These are phyloP conservation scores for Taiwanofungus camphoratus DNA, from an alignment of 1,284 basidiomycete species.

Conservation along the genomic window DNA sequence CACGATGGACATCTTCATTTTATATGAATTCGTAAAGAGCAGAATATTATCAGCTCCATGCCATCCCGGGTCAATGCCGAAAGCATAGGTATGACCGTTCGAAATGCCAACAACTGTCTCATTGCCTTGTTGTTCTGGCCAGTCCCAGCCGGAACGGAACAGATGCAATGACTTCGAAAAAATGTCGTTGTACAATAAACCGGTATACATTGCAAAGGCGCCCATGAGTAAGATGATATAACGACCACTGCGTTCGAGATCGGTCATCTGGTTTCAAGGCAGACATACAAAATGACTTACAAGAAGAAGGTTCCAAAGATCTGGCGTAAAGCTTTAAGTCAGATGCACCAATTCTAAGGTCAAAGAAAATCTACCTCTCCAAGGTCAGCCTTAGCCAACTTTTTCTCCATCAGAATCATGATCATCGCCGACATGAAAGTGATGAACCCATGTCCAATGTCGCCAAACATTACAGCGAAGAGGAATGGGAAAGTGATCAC, in stretches of 20 bases:
- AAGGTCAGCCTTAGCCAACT: constrained; percentile 70
- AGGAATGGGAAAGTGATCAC: constrained; percentile 97
- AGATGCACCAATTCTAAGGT: constrained; percentile 14
- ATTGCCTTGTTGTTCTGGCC: constrained; percentile 46
- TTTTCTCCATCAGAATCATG: constrained; percentile 86
- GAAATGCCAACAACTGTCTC: constrained; percentile 46
- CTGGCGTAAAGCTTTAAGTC: constrained; percentile 36
- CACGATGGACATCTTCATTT: constrained; percentile 99
- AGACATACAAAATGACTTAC: constrained; percentile 40
- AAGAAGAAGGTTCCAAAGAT: constrained; percentile 92
- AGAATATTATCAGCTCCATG: constrained; percentile 90
- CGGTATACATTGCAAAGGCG: constrained; percentile 91
- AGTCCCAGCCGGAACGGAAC: constrained; percentile 88
- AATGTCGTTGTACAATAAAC: constrained; percentile 98
- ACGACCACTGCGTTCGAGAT: constrained; percentile 60
- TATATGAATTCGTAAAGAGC: constrained; percentile 97
- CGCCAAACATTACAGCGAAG: constrained; percentile 99
- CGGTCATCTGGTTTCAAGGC: constrained; percentile 14
- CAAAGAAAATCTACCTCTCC: constrained; percentile 58
- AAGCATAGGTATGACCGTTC: constrained; percentile 77
- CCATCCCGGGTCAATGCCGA: constrained; percentile 96
- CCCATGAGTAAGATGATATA: constrained; percentile 99
- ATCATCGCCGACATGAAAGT: constrained; percentile 72
- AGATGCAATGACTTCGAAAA: constrained; percentile 92
- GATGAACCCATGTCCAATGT: constrained; percentile 93